Conservation (phyloP, 108 stramenopile genomes). For the Thalassiosira profunda region DNA sequence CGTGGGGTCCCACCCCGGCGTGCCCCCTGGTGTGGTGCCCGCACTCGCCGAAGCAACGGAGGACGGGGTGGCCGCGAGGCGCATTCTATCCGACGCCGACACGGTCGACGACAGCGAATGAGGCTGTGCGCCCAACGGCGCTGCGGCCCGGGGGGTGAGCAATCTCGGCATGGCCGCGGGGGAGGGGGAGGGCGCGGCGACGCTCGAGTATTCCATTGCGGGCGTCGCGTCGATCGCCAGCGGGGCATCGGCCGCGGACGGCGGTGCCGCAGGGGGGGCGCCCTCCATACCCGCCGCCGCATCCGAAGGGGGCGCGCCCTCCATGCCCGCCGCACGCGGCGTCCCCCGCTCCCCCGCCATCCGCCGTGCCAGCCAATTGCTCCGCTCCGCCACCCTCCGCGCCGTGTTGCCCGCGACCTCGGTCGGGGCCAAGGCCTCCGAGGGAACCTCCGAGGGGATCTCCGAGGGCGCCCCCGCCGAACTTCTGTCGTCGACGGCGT, state of each 20-base stretch:
- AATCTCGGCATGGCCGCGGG: too few relatives aligned
- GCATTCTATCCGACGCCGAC: too few relatives aligned
- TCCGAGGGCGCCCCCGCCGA: not conserved
- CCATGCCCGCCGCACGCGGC: not conserved
- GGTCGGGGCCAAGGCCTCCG: too few relatives aligned
- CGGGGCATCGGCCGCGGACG: not conserved
- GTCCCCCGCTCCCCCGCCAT: constrained; percentile 17
- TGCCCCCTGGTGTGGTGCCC: not conserved
- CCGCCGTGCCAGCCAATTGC: constrained; percentile 2
- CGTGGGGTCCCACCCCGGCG: constrained; percentile 5
- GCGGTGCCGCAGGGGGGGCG: too few relatives aligned
- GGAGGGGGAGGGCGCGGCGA: not conserved
- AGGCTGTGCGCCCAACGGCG: too few relatives aligned
- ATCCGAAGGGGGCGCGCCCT: not conserved
- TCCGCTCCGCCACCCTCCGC: constrained; percentile 1
- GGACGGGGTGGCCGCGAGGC: too few relatives aligned
- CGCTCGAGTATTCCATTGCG: too few relatives aligned
- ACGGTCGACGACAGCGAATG: too few relatives aligned
- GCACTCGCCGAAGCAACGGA: not conserved
- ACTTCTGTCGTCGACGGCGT: not conserved
- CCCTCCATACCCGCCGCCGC: too few relatives aligned
- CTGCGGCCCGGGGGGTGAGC: too few relatives aligned
- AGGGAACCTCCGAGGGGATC: constrained; percentile 7
- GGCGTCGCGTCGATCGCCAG: not conserved
- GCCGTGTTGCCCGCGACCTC: too few relatives aligned